Conservation (phyloP, 176 grass and related monocot genomes). For the Rhynchospora pubera region DNA sequence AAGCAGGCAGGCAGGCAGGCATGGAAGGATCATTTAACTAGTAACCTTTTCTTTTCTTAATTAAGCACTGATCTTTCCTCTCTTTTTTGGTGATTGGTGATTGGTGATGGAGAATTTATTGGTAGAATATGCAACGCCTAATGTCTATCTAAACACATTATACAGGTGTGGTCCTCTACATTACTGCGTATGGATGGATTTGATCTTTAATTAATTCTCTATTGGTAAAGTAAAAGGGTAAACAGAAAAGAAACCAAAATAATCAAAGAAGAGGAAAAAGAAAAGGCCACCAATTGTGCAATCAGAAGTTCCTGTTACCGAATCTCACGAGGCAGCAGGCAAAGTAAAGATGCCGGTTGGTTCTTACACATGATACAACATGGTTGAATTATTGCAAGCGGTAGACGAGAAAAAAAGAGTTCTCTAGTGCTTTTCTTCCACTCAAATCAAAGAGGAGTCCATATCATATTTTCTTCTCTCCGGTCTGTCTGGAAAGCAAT, state of each 20-base stretch:
- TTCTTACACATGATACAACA: constrained; percentile 21
- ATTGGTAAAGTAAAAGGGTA: background rate
- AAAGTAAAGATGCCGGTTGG: constrained; percentile 3
- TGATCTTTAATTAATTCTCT: background rate
- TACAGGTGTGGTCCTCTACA: too few species aligned
- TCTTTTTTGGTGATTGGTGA: too few species aligned
- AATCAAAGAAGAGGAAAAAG: constrained; percentile 4
- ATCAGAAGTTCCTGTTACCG: background rate
- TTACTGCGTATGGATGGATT: background rate
- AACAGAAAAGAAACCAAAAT: background rate
- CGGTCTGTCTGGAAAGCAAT: background rate
- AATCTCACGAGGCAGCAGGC: background rate
- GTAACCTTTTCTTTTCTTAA: too few species aligned
- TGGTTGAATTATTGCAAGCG: constrained; percentile 20
- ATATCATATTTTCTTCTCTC: background rate
- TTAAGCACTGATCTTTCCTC: too few species aligned
- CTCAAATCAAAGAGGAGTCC: constrained; percentile 15
- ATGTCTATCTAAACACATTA: background rate
- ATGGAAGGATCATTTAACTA: too few species aligned
- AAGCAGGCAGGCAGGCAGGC: too few species aligned
- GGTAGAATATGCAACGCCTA: background rate
- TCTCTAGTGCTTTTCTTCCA: constrained; percentile 11
- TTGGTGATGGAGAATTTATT: too few species aligned
- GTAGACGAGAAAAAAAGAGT: background rate
- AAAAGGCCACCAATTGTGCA: background rate